These are phyloP conservation scores for Exidia glandulosa DNA, from an alignment of 768 basidiomycete genomes.

Conservation along the genomic window DNA sequence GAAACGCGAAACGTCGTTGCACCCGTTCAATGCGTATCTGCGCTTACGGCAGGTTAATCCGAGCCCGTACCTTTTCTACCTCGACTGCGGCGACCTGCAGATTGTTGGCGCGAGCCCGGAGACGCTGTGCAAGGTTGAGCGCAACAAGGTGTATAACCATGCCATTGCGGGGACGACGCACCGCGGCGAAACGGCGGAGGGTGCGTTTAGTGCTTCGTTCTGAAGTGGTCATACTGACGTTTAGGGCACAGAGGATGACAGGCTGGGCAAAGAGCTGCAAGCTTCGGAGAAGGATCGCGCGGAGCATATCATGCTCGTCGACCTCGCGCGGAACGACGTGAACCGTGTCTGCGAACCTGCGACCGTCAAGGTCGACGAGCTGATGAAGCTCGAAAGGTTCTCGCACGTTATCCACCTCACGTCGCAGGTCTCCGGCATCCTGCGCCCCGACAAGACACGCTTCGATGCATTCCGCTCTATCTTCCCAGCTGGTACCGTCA, in stretches of 20 bases:
- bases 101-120: constrained; percentile 98
- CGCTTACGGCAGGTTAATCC: constrained; percentile 92
- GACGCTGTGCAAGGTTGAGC: constrained; percentile 90
- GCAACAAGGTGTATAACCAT: constrained; percentile 89
- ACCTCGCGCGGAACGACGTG: constrained; percentile 95
- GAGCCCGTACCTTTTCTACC: constrained; percentile 97
- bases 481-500: constrained; percentile 97
- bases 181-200: constrained; percentile 76
- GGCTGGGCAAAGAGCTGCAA: constrained; percentile 59
- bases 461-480: constrained; percentile 99
- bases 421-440: constrained; percentile 79
- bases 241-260: constrained; percentile 66
- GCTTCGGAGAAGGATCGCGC: constrained; percentile 91
- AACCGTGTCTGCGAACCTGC: constrained; percentile 92
- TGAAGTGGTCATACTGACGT: constrained; percentile 6
- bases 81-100: constrained; percentile 88
- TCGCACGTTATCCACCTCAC: constrained; percentile 98
- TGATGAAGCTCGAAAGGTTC: constrained; percentile 91
- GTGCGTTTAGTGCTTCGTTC: constrained; percentile 31
- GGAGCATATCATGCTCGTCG: constrained; percentile 98
- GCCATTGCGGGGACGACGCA: constrained; percentile 94
- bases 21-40: constrained; percentile 96
- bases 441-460: constrained; percentile 74
- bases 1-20: constrained; percentile 70
- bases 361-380: constrained; percentile 90